Conservation (phyloP, 768 basidiomycete species). For the Tulasnella calospora region DNA sequence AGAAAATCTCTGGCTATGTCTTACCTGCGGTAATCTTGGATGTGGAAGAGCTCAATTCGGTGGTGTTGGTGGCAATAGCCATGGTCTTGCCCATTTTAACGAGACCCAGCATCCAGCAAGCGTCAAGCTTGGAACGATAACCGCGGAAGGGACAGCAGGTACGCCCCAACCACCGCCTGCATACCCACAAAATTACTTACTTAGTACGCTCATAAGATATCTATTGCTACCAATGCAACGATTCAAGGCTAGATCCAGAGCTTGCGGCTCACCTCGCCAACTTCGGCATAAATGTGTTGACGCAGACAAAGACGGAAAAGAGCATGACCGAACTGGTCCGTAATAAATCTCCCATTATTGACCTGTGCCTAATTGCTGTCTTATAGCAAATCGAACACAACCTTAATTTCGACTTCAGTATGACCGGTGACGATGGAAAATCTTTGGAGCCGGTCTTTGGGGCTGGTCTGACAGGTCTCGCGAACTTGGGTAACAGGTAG, state of each 20-base stretch:
- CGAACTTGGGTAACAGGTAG: slow-evolving; percentile 88
- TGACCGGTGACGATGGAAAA: slow-evolving; percentile 79
- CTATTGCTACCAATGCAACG: slow-evolving; percentile 89
- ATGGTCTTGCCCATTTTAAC: slow-evolving; percentile 75
- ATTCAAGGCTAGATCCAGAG: slow-evolving; percentile 72
- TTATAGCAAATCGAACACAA: slow-evolving; percentile 93
- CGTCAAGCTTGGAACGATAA: slow-evolving; percentile 95
- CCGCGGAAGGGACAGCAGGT: slow-evolving; percentile 90
- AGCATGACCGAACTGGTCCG: slow-evolving; percentile 90
- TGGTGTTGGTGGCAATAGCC: slow-evolving; percentile 79
- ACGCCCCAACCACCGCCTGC: slow-evolving; percentile 31
- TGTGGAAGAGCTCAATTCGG: slow-evolving; percentile 86
- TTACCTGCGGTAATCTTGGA: slow-evolving; percentile 83
- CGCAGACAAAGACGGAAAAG: slow-evolving; percentile 88
- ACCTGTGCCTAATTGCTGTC: neutral
- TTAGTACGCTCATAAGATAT: slow-evolving; percentile 52
- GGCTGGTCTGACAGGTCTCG: slow-evolving; percentile 78
- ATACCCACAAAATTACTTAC: neutral
- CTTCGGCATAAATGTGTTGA: slow-evolving; percentile 83
- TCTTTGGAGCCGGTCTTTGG: slow-evolving; percentile 87
- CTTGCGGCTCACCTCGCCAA: slow-evolving; percentile 64
- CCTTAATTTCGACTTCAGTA: slow-evolving; percentile 86
- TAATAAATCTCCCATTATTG: slow-evolving; percentile 1
- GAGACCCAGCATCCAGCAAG: slow-evolving; percentile 70
- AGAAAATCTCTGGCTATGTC: slow-evolving; percentile 91